A percentile compares a stretch with the other conserved stretches of the same genome.
Conservation (phyloP, 2,329 filamentous ascomycete species). For the Botryotinia convoluta region DNA sequence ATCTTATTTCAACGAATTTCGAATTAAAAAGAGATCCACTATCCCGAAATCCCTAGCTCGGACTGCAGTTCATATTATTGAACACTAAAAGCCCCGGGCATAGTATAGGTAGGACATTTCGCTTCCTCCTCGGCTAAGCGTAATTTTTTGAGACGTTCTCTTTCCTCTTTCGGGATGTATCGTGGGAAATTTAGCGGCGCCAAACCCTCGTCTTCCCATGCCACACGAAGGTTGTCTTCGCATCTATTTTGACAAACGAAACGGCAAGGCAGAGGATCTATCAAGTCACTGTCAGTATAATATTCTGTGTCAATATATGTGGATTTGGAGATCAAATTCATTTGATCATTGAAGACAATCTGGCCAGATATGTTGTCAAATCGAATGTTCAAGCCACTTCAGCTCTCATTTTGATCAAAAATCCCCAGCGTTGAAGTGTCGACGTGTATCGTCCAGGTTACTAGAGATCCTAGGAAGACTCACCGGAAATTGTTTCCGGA, state of each 20-base stretch:
- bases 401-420: too few species aligned
- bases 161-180: background rate
- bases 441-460: too few species aligned
- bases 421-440: too few species aligned
- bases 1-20: background rate
- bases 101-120: background rate
- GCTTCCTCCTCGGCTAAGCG: background rate
- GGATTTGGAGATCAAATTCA: too few species aligned
- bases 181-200: background rate
- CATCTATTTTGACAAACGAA: background rate
- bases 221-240: background rate
- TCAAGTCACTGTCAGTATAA: background rate
- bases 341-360: too few species aligned
- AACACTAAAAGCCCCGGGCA: background rate
- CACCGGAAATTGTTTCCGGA: background rate
- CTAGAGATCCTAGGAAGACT: background rate
- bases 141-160: background rate
- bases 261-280: background rate
- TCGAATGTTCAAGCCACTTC: too few species aligned
- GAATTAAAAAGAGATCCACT: rapidly evolving
- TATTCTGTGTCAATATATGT: background rate
- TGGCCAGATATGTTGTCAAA: too few species aligned
- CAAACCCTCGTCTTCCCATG: background rate
- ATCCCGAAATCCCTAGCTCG: background rate
- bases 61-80: background rate